phyloP scores from a whole-genome alignment of 2,329 filamentous ascomycete species.

The Aspergillus sp. region DNA sequence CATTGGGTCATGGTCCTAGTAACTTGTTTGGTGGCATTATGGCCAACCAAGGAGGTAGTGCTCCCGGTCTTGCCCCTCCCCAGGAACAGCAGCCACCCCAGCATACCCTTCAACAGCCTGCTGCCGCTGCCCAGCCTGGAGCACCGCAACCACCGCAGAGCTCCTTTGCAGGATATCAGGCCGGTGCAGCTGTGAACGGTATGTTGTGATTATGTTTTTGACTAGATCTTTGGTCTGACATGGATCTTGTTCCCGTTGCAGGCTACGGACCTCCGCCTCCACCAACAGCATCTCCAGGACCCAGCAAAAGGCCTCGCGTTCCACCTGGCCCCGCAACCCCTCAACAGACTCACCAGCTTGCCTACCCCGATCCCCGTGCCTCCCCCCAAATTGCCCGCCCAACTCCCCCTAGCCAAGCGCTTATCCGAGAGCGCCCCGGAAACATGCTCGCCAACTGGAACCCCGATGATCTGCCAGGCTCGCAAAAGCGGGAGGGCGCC shows the following conservation, averaged over 20 bases:
- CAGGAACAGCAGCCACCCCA: slow-evolving; percentile 58
- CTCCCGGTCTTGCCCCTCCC: slow-evolving; percentile 75
- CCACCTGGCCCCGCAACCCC: slow-evolving; percentile 72
- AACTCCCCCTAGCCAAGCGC: slow-evolving; percentile 58
- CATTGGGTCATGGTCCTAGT: slow-evolving; percentile 80
- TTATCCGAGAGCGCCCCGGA: slow-evolving; percentile 49
- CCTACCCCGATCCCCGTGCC: slow-evolving; percentile 75
- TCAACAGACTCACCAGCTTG: slow-evolving; percentile 82
- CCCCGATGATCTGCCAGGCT: slow-evolving; percentile 74
- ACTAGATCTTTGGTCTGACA: slow-evolving; percentile 37
- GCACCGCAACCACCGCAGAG: slow-evolving; percentile 66
- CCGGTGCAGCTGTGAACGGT: slow-evolving; percentile 60
- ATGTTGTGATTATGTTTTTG: slow-evolving; percentile 30
- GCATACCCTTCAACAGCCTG: slow-evolving; percentile 57
- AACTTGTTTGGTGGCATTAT: slow-evolving; percentile 96
- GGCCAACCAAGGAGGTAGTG: slow-evolving; percentile 80
- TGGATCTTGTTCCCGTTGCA: slow-evolving; percentile 29
- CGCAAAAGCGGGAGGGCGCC: slow-evolving; percentile 80
- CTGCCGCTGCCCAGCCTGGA: slow-evolving; percentile 54
- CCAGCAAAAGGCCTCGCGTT: slow-evolving; percentile 66
- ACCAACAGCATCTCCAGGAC: slow-evolving; percentile 80
- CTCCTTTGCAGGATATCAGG: slow-evolving; percentile 67
- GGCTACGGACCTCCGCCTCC: slow-evolving; percentile 81
- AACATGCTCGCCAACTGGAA: slow-evolving; percentile 82
- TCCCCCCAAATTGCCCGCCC: slow-evolving; percentile 87